phyloP scores from a whole-genome alignment of 768 basidiomycete genomes.

The Leccinum imitatum region DNA sequence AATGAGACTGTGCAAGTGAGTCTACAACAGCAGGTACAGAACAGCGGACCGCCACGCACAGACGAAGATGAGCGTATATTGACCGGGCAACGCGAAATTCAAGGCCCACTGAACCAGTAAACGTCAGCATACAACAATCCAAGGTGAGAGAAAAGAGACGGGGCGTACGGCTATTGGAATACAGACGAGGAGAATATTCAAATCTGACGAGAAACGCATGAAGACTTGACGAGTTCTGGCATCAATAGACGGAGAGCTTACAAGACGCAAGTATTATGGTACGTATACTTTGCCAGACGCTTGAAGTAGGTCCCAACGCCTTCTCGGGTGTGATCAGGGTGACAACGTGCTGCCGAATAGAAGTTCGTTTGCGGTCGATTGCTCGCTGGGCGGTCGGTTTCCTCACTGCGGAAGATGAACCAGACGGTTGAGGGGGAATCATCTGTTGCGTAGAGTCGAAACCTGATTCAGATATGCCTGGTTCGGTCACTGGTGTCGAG shows the following conservation, averaged over 20 bases:
- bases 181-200: constrained; percentile 69
- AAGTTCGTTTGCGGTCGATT: constrained; percentile 4
- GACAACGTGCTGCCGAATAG: constrained; percentile 22
- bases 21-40: neutral
- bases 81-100: constrained; percentile 52
- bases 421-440: constrained; percentile 7
- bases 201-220: constrained; percentile 39
- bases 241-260: constrained; percentile 28
- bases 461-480: constrained; percentile 3
- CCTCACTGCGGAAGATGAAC: constrained; percentile 17
- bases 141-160: neutral
- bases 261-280: constrained; percentile 60
- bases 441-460: constrained; percentile 6
- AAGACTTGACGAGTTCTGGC: neutral
- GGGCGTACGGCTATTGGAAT: constrained; percentile 65
- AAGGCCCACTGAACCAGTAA: constrained; percentile 61
- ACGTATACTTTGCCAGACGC: constrained; percentile 44
- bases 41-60: constrained; percentile 46
- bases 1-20: constrained; percentile 57
- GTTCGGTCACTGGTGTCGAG: constrained; percentile 14
- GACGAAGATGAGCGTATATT: constrained; percentile 67
- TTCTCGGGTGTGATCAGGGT: constrained; percentile 39
- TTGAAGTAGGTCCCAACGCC: constrained; percentile 43
- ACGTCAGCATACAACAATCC: neutral
- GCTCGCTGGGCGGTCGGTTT: constrained; percentile 2